Conservation (phyloP, 768 basidiomycete species). For the Kwoniella newhampshirensis region DNA sequence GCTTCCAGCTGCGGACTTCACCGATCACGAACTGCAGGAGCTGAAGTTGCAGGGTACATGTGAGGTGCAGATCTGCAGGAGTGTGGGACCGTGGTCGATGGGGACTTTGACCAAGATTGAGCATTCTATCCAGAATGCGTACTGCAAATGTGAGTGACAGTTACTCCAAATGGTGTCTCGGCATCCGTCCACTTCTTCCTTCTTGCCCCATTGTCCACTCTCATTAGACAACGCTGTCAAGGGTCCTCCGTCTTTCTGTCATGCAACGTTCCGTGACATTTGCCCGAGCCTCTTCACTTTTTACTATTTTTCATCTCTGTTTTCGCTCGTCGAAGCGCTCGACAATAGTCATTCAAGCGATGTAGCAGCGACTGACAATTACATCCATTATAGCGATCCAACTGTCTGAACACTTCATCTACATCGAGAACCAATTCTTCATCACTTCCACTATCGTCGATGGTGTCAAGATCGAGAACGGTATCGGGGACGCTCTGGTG, state of each 20-base stretch:
- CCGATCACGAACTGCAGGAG: slow-evolving; percentile 69
- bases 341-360: no score
- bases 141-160: slow-evolving; percentile 74
- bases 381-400: slow-evolving; percentile 68
- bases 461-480: slow-evolving; percentile 84
- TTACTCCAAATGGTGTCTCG: no score
- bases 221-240: not conserved
- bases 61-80: slow-evolving; percentile 94
- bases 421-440: slow-evolving; percentile 74
- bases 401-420: slow-evolving; percentile 93
- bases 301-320: no score
- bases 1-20: slow-evolving; percentile 89
- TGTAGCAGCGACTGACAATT: not conserved
- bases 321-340: no score
- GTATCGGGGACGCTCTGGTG: slow-evolving; percentile 90
- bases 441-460: slow-evolving; percentile 68
- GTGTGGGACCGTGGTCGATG: slow-evolving; percentile 93
- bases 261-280: no score
- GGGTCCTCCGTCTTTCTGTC: no score
- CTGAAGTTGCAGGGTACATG: slow-evolving; percentile 91
- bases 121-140: slow-evolving; percentile 91
- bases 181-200: no score
- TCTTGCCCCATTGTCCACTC: not conserved
- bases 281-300: no score
- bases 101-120: slow-evolving; percentile 82